These are phyloP conservation scores for Pycnococcus provasolii DNA, from an alignment of 139 green algal species.

Conservation along the genomic window DNA sequence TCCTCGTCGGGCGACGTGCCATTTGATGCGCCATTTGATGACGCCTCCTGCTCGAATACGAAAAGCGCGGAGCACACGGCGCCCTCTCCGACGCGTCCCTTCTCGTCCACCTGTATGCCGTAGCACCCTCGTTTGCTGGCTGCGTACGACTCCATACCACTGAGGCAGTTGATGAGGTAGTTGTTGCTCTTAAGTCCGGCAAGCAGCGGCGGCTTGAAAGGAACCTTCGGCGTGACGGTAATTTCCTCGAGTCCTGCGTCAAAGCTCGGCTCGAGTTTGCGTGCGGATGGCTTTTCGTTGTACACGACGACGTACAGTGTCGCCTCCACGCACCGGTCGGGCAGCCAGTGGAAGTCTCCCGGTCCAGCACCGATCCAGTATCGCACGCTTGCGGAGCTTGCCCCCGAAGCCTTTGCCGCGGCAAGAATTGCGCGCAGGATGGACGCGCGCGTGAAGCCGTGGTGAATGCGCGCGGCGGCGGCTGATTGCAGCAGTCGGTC, in stretches of 20 bases:
- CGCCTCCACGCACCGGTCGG: neutral
- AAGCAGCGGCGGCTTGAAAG: slow-evolving; percentile 9
- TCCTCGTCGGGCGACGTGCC: too few relatives aligned
- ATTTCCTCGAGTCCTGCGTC: neutral
- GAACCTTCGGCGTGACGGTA: neutral
- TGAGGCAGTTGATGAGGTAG: slow-evolving; percentile 14
- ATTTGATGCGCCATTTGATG: too few relatives aligned
- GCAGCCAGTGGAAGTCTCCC: neutral
- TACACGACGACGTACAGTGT: slow-evolving; percentile 2
- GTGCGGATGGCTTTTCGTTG: too few relatives aligned
- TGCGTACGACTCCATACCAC: neutral
- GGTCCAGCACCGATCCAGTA: neutral
- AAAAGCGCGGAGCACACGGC: neutral
- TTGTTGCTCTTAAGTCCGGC: slow-evolving; percentile 12
- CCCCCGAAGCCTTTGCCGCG: neutral
- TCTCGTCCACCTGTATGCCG: neutral
- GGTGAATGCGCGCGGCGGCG: neutral
- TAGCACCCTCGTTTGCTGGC: neutral
- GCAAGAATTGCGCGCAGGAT: neutral
- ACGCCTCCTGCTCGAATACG: neutral
- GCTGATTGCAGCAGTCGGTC: neutral
- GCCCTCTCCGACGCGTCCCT: neutral
- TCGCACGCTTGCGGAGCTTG: neutral
- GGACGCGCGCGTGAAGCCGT: neutral
- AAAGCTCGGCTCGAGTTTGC: neutral